phyloP scores from a whole-genome alignment of 2,329 filamentous ascomycete species.

The Trichoderma arundinaceum region DNA sequence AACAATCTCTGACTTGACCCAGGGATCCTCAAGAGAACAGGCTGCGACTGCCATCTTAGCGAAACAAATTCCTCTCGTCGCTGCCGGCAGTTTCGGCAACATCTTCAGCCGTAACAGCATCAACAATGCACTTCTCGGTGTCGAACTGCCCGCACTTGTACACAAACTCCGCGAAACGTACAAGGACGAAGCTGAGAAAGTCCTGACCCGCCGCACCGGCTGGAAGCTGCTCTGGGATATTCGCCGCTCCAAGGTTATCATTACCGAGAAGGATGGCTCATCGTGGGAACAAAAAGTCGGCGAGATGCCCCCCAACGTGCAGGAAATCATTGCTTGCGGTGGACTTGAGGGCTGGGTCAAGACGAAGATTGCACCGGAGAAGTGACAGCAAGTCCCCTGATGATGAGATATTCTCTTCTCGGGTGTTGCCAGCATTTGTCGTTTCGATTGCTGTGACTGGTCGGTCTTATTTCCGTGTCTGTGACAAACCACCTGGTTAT shows the following conservation, averaged over 20 bases:
- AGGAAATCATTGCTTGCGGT: conserved; percentile 73
- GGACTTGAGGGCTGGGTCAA: too few relatives aligned
- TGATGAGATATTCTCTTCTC: too few relatives aligned
- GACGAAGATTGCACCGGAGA: too few relatives aligned
- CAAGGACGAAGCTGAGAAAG: conserved; percentile 54
- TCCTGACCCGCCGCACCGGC: conserved; percentile 73
- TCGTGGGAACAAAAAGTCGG: conserved; percentile 83
- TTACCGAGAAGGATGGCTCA: conserved; percentile 71
- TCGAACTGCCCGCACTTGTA: conserved; percentile 72
- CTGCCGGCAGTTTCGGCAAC: conserved; percentile 81
- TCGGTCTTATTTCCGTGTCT: too few relatives aligned
- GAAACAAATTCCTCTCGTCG: conserved; percentile 78
- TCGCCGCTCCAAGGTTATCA: conserved; percentile 68
- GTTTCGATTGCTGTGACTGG: too few relatives aligned
- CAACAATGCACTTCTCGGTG: conserved; percentile 76
- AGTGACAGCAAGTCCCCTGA: too few relatives aligned
- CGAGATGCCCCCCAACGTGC: conserved; percentile 82
- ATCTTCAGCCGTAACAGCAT: conserved; percentile 80
- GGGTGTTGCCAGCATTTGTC: too few relatives aligned
- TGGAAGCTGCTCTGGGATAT: conserved; percentile 89
- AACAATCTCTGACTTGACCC: too few relatives aligned
- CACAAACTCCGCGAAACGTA: conserved; percentile 69
- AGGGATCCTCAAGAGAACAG: conserved; percentile 62
- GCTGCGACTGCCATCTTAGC: conserved; percentile 87
- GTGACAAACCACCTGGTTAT: too few relatives aligned